Evolutionary conservation across 306 rosid species (phyloP).

Genomic region (Cucurbita pepo): DNA sequence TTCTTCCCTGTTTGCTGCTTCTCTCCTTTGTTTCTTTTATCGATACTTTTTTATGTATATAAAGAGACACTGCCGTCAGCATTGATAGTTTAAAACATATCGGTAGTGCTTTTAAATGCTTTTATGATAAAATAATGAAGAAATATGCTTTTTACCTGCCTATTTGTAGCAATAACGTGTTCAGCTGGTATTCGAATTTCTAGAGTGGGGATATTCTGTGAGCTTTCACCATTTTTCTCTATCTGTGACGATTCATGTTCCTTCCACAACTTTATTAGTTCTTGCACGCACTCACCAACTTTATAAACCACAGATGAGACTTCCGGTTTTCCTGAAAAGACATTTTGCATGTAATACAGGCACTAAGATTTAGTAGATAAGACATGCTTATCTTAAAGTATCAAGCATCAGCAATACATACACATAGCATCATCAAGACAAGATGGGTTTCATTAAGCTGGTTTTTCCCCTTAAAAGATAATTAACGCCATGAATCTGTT

Average conservation of each 20-base stretch:
- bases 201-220: conserved; percentile 58
- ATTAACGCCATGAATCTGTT: not conserved
- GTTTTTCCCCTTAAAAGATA: not conserved
- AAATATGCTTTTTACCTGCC: conserved; percentile 52
- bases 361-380: not conserved
- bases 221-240: conserved; percentile 49
- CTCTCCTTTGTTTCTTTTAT: no score
- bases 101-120: not conserved
- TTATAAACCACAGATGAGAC: conserved; percentile 57
- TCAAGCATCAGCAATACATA: not conserved
- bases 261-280: conserved; percentile 71
- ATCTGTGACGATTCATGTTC: conserved; percentile 45
- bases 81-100: not conserved
- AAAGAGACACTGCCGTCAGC: no score
- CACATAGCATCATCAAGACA: not conserved
- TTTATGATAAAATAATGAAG: not conserved
- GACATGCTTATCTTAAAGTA: conserved; percentile 4
- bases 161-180: conserved; percentile 80
- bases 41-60: no score
- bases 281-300: conserved; percentile 97
- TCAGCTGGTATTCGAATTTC: conserved; percentile 88
- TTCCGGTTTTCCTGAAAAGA: conserved; percentile 66
- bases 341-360: not conserved
- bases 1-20: no score
- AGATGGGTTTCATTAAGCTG: not conserved